Conservation (phyloP, 208 protist species). For the Vickermania spadyakhi region DNA sequence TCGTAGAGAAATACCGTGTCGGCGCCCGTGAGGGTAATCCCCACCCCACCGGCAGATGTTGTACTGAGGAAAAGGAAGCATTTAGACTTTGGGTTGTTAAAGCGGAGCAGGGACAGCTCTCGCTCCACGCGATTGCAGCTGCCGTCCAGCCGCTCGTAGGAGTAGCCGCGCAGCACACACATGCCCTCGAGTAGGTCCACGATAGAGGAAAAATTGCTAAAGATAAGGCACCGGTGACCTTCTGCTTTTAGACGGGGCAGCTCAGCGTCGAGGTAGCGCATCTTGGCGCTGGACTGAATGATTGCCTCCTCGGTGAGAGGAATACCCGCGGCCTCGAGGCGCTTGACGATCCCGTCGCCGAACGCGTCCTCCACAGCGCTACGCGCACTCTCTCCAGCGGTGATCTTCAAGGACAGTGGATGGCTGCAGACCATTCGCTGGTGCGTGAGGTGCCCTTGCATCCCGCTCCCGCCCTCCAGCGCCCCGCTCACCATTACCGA, state of each 20-base stretch:
- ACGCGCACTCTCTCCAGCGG: slow-evolving; percentile 28
- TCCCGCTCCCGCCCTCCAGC: slow-evolving; percentile 17
- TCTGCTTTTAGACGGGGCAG: slow-evolving; percentile 67
- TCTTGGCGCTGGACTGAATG: slow-evolving; percentile 84
- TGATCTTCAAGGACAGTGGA: slow-evolving; percentile 63
- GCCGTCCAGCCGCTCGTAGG: slow-evolving; percentile 81
- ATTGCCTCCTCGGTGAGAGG: slow-evolving; percentile 45
- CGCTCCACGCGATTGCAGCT: slow-evolving; percentile 74
- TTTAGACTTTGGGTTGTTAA: slow-evolving; percentile 74
- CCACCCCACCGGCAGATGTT: slow-evolving; percentile 97
- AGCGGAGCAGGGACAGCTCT: slow-evolving; percentile 91
- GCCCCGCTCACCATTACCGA: slow-evolving; percentile 42
- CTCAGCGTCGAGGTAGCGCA: slow-evolving; percentile 88
- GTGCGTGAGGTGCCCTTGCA: slow-evolving; percentile 58
- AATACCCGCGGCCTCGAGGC: slow-evolving; percentile 43
- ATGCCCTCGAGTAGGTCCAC: slow-evolving; percentile 83
- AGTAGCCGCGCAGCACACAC: slow-evolving; percentile 55
- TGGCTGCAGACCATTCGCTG: slow-evolving; percentile 83
- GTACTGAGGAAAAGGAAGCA: slow-evolving; percentile 96
- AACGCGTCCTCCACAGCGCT: not conserved
- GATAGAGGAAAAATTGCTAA: slow-evolving; percentile 85
- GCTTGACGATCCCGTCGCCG: slow-evolving; percentile 4
- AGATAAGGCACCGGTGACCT: slow-evolving; percentile 84
- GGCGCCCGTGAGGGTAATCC: slow-evolving; percentile 96
- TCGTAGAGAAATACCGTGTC: slow-evolving; percentile 96